A percentile compares a stretch with the other conserved stretches of the same genome.
Evolutionary conservation across 805 yeast species (phyloP).

Genomic region (Lachancea fermentati): DNA sequence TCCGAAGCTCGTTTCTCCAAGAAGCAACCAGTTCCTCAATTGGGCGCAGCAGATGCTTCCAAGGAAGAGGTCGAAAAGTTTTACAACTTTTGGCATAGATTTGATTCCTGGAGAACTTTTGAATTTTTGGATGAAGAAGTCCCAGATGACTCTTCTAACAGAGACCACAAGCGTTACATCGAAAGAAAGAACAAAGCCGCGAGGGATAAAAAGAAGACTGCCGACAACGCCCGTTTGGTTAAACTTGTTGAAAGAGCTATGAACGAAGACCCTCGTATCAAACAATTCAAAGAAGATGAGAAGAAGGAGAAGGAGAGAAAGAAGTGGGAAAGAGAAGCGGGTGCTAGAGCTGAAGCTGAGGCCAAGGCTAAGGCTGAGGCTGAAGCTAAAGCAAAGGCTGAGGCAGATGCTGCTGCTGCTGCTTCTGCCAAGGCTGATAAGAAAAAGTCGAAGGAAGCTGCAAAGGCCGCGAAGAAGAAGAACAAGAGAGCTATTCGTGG

Average conservation of each 20-base stretch:
- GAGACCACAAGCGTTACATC: conserved; percentile 98
- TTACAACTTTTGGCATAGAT: conserved; percentile 87
- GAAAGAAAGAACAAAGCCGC: conserved; percentile 96
- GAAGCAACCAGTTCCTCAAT: conserved; percentile 78
- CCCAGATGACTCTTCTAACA: conserved; percentile 97
- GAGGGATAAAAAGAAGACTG: conserved; percentile 95
- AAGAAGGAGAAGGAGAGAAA: conserved; percentile 88
- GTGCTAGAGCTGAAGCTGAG: conserved; percentile 94
- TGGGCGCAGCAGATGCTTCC: conserved; percentile 63
- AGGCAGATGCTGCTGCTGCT: conserved; percentile 62
- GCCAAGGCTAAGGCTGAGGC: conserved; percentile 83
- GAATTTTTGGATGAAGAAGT: conserved; percentile 98
- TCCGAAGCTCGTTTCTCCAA: conserved; percentile 89
- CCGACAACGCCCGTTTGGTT: conserved; percentile 85
- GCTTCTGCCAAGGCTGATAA: conserved; percentile 65
- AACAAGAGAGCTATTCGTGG: conserved; percentile 82
- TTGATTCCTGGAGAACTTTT: conserved; percentile 97
- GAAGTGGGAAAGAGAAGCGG: conserved; percentile 98
- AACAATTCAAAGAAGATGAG: conserved; percentile 86
- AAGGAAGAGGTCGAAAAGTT: conserved; percentile 82
- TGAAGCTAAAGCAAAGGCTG: conserved; percentile 76
- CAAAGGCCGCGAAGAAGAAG: conserved; percentile 88
- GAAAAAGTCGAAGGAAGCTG: conserved; percentile 94
- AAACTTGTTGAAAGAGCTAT: conserved; percentile 85
- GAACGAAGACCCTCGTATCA: conserved; percentile 91